Evolutionary conservation across 2,329 filamentous ascomycete genomes (phyloP), one percentile per base, ranked within the genome.

Genomic region (Trichoderma sp.): DNA sequence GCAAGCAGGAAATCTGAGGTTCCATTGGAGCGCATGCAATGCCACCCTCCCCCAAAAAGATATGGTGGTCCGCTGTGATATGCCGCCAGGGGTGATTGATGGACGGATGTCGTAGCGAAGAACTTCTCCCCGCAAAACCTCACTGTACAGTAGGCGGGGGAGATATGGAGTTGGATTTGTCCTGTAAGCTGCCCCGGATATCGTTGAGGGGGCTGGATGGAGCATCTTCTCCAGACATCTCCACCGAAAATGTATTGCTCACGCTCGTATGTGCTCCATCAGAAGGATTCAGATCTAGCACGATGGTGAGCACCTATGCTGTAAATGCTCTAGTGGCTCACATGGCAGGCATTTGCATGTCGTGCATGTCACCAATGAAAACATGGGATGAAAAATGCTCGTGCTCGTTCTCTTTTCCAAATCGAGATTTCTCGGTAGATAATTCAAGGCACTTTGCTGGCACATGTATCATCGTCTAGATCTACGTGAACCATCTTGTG

Each of bases 21-120:
- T 18, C 29, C 65, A 68, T 68, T 68, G 65, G 65, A 56, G 65
- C 65, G 65, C 29, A 68, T 68, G 45, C 65, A 56, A 24, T 68
- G 33, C 45, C n/a, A 68, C 65, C 65, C 45, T 68, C 29, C 35
- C 33, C 12, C 45, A 1, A 21, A 60, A 5, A 50, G 16, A 5
- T 7, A 56, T 12, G 12, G n/a, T 56, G n/a, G 29, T 33, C 9
- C 16, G 24, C 41, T 56, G 31, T 68, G 6, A 68, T 14, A 68
- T 56, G 29, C 29, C 21, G 65, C 14, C 24, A 68, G 45, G 45
- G 45, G 45, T n/a, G 35, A 38, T n/a, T n/a, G 8, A 45, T 45
- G 41, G 45, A 56, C 11, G 18, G 31, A 21, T 35, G 38, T 45
- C 41, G 45, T 24, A 14, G 7, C 9, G 45, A 50, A 29, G 45